Conservation (phyloP, 768 basidiomycete genomes). For the Calocybe indica region DNA sequence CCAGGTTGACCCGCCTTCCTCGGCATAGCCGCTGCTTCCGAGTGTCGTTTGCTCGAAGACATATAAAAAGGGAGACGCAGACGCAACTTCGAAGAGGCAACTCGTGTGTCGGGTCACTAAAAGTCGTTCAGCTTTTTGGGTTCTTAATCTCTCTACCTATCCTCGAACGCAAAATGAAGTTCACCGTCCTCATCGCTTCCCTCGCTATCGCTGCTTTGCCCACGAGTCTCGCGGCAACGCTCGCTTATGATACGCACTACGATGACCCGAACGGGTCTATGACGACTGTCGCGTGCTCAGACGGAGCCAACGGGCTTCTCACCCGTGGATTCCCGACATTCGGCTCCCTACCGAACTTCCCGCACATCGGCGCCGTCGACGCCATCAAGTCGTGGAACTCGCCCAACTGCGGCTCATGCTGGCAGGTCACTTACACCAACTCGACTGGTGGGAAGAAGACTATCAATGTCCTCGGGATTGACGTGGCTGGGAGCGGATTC, state of each 20-base stretch:
- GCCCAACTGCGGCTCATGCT: slow-evolving; percentile 46
- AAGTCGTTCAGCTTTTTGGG: too few species aligned
- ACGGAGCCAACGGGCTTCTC: slow-evolving; percentile 37
- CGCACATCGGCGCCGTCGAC: slow-evolving; percentile 43
- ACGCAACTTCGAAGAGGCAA: too few species aligned
- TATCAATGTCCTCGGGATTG: slow-evolving; percentile 42
- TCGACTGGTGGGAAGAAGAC: slow-evolving; percentile 15
- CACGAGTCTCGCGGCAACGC: slow-evolving; percentile 7
- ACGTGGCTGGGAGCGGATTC: slow-evolving; percentile 21
- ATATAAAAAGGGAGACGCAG: too few species aligned
- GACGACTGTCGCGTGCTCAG: slow-evolving; percentile 38
- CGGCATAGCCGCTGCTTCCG: too few species aligned
- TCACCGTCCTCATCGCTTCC: slow-evolving; percentile 2
- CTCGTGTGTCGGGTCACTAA: too few species aligned
- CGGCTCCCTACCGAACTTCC: slow-evolving; percentile 42
- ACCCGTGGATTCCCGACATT: slow-evolving; percentile 35
- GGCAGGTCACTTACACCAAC: slow-evolving; percentile 39
- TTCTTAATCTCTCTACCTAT: neutral
- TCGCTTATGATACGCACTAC: slow-evolving; percentile 34
- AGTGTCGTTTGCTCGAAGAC: too few species aligned
- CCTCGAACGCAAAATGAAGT: slow-evolving; percentile 8
- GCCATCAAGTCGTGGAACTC: slow-evolving; percentile 41
- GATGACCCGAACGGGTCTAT: slow-evolving; percentile 30
- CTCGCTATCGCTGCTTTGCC: slow-evolving; percentile 4
- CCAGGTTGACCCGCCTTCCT: too few species aligned